phyloP scores from a whole-genome alignment of 768 basidiomycete species.

The Tylopilus sp. region DNA sequence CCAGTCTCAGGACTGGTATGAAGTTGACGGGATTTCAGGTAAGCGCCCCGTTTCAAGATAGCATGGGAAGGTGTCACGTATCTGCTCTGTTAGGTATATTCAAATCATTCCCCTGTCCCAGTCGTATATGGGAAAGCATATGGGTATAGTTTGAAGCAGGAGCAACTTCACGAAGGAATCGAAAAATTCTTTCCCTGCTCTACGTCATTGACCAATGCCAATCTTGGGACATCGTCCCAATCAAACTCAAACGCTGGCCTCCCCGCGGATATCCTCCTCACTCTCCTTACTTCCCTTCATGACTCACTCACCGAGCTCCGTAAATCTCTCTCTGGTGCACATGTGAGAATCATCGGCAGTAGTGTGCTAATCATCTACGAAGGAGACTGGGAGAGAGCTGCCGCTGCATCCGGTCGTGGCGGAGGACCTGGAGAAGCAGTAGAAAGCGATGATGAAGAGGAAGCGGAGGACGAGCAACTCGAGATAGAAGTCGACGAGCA shows the following conservation, averaged over 20 bases:
- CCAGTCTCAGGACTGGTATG: conserved; percentile 72
- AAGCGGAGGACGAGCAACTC: conserved; percentile 38
- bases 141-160: conserved; percentile 68
- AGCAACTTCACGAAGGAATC: conserved; percentile 75
- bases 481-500: conserved; percentile 34
- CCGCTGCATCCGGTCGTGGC: conserved; percentile 35
- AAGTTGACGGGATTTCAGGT: conserved; percentile 92
- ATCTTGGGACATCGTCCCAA: not conserved
- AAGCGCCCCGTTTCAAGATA: conserved; percentile 16
- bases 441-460: conserved; percentile 36
- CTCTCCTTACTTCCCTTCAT: conserved; percentile 55
- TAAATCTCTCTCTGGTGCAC: conserved; percentile 44
- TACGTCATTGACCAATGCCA: conserved; percentile 9
- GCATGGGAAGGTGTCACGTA: not conserved
- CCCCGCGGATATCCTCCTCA: conserved; percentile 48
- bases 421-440: conserved; percentile 16
- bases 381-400: conserved; percentile 45
- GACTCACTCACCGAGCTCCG: conserved; percentile 51
- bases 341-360: conserved; percentile 79
- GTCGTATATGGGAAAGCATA: conserved; percentile 69
- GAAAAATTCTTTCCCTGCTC: conserved; percentile 71
- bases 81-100: conserved; percentile 56
- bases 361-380: conserved; percentile 84
- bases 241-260: conserved; percentile 43
- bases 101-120: conserved; percentile 52